Evolutionary conservation across 176 grass and related monocot species (phyloP), one percentile per base, ranked within the genome.

Genomic region (Carex cristatella): DNA sequence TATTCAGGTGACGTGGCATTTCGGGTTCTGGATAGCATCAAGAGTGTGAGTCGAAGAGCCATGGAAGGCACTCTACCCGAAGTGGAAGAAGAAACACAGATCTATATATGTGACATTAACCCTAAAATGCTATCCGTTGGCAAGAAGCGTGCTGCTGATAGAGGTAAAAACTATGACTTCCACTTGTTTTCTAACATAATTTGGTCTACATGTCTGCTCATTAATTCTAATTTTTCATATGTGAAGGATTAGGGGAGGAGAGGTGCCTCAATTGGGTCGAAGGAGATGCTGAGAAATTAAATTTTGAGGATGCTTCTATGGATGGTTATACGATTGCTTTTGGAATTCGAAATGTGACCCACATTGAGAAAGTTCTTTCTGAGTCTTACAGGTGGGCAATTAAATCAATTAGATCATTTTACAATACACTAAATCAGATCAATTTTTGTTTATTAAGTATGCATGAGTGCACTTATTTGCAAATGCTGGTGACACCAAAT

Each of bases 251-350:
- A 62, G 86, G 35, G 0, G 83, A 90, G 69, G 88, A 91, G 15
- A 70, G 73, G 27, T 92, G 86, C 57, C 92, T 98, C 83, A 83
- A 85, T 77, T 98, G 95, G 95, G 84, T 98, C 35, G 82, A 91
- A 71, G 95, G 91, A 86, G 93, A 98, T 88, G 93, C 93, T 81
- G 95, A 98, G 89, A 90, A 88, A 82, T 89, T 94, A 83, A 91
- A 73, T 91, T 98, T 98, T 62, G 88, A 98, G 79, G 91, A 98
- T 83, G 80, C 66, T 69, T 94, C 91, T 65, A 94, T 98, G 95
- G 93, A 98, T 93, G 93, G 88, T 40, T 98, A 98, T 85, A 94
- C 93, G 4, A 94, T 98, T 61, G 95, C 89, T 61, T 98, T 98
- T 79, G 95, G 95, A 61, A 93, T 98, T 68, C 92, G 95, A 89